Conservation (phyloP, 306 rosid species). For the Casuarina equisetifolia region DNA sequence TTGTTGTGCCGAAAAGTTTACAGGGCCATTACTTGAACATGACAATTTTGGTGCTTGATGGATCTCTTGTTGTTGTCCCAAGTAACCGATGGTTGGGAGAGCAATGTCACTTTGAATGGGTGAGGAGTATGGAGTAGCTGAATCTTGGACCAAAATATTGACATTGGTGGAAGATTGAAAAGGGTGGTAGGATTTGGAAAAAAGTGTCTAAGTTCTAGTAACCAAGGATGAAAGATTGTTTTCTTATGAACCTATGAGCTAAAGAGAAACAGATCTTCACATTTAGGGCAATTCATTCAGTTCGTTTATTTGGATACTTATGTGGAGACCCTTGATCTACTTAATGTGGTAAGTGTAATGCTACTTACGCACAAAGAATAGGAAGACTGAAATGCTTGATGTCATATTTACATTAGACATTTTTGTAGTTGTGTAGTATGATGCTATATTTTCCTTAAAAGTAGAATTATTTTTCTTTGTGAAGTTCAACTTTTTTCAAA, state of each 20-base stretch:
- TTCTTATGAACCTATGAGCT: neutral
- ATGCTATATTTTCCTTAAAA: no score
- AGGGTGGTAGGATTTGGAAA: neutral
- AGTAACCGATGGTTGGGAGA: fast-evolving
- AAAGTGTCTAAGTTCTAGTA: neutral
- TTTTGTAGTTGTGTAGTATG: no score
- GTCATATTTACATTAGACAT: no score
- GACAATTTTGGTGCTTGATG: neutral
- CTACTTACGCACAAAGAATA: neutral
- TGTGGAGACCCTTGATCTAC: neutral
- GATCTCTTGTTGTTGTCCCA: neutral
- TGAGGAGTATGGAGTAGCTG: conserved; percentile 1
- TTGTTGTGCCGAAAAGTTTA: neutral
- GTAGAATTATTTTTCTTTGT: no score
- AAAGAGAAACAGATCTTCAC: neutral
- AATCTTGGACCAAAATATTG: neutral
- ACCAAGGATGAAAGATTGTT: neutral
- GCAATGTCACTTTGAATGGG: neutral
- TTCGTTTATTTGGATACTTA: neutral
- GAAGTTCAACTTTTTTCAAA: no score
- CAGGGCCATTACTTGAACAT: neutral
- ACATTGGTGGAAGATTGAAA: neutral
- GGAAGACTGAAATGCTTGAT: no score
- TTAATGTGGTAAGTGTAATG: neutral
- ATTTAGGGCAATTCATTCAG: neutral